Evolutionary conservation across 2,329 filamentous ascomycete genomes (phyloP).

Genomic region (Aspergillus caelatus): DNA sequence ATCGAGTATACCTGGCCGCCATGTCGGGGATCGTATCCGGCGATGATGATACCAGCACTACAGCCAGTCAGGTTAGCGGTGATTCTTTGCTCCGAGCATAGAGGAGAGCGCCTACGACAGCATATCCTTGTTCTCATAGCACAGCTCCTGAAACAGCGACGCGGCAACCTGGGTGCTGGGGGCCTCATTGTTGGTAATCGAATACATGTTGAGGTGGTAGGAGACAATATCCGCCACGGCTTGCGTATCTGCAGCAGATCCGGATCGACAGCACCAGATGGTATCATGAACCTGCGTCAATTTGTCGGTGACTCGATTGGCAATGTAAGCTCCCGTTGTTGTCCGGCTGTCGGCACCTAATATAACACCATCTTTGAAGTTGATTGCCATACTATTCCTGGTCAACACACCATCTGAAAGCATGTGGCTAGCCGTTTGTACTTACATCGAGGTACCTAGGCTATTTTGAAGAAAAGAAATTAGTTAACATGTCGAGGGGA

Average conservation of each 20-base stretch:
- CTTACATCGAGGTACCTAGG: conserved; percentile 95
- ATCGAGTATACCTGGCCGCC: conserved; percentile 98
- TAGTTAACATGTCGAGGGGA: conserved; percentile 32
- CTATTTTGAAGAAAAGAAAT: conserved; percentile 49
- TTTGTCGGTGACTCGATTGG: conserved; percentile 99
- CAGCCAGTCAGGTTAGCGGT: conserved; percentile 7
- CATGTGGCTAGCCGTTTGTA: conserved; percentile 22
- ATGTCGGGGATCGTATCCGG: conserved; percentile 93
- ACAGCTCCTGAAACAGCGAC: conserved; percentile 95
- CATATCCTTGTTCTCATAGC: conserved; percentile 95
- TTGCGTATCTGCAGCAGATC: conserved; percentile 96
- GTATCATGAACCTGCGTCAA: conserved; percentile 97
- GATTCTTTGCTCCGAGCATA: background rate
- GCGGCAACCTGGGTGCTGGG: conserved; percentile 95
- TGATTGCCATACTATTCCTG: conserved; percentile 84
- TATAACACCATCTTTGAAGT: conserved; percentile 98
- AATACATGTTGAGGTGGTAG: conserved; percentile 92
- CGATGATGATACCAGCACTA: conserved; percentile 95
- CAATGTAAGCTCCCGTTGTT: conserved; percentile 96
- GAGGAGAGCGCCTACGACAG: conserved; percentile 66
- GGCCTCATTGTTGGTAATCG: conserved; percentile 82
- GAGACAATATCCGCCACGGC: conserved; percentile 97
- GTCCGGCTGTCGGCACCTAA: conserved; percentile 95
- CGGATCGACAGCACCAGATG: conserved; percentile 99
- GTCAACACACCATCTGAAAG: conserved; percentile 25